phyloP scores from a whole-genome alignment of 1,139 yeast species.

The Casaregolazyma suthepensis region DNA sequence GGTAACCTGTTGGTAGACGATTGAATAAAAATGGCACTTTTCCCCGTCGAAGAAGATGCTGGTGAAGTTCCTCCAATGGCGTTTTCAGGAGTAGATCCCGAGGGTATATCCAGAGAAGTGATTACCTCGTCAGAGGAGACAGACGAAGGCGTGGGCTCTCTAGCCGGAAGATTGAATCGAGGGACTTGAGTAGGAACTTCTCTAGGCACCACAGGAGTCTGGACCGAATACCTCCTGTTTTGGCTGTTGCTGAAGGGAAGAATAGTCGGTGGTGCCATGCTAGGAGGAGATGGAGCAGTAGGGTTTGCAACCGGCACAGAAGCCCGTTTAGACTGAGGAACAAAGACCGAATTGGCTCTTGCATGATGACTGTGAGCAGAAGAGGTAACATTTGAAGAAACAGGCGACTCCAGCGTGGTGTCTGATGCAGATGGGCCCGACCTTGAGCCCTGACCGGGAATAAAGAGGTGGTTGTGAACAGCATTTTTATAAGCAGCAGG shows the following conservation, averaged over 20 bases:
- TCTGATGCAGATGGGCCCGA: not conserved
- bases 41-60: slow-evolving; percentile 4
- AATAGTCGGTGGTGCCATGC: slow-evolving; percentile 3
- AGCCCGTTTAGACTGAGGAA: not conserved
- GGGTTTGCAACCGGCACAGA: not conserved
- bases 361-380: not conserved
- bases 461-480: slow-evolving; percentile 2
- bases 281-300: slow-evolving; percentile 8
- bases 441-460: slow-evolving; percentile 4
- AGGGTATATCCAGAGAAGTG: slow-evolving; percentile 22
- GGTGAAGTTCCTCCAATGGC: slow-evolving; percentile 3
- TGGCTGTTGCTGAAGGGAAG: slow-evolving; percentile 12
- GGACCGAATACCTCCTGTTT: slow-evolving; percentile 27
- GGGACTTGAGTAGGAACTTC: slow-evolving; percentile 14
- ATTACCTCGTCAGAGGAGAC: slow-evolving; percentile 21
- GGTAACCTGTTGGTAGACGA: slow-evolving; percentile 21
- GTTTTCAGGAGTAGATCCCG: slow-evolving; percentile 10
- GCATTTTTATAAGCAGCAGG: slow-evolving; percentile 1
- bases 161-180: not conserved
- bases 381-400: not conserved
- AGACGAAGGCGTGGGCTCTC: slow-evolving; percentile 6
- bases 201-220: slow-evolving; percentile 21
- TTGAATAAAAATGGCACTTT: slow-evolving; percentile 7
- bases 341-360: not conserved
- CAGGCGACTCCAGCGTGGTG: not conserved